Evolutionary conservation across 2,329 filamentous ascomycete species (phyloP), one percentile per base, ranked within the genome.

Genomic region (Immersiporthe knoxdaviesiana): DNA sequence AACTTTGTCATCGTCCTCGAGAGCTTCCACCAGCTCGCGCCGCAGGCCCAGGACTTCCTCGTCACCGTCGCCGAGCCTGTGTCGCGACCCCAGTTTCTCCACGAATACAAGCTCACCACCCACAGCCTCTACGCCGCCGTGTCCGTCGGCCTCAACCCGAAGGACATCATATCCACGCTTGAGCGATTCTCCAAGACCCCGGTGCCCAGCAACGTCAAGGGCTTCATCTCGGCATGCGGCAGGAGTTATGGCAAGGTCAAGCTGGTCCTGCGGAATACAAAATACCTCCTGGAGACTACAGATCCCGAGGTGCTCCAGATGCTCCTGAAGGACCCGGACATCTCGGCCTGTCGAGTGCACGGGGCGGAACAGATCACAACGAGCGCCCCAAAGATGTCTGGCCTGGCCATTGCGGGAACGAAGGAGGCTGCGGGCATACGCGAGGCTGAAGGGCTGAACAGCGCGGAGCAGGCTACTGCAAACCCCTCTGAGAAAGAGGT

Each of bases 101-200:
- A 97, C 82, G 94, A 97, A 80, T 97, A 97, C 79, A 88, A 91
- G 67, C 87, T 97, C 74, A 97, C 93, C 4, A 90, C 92, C 37
- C 93, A 97, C 80, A 97, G 93, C 80, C 84, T 97, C 65, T 97
- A 97, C 80, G 94, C 94, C 61, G 94, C 94, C 60, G 92, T 97
- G 2, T 97, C 94, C 11, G 93, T 97, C 69, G 94, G 94, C 24
- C 82, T 97, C 71, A 90, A 92, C 66, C 92, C 93, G 37, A 85
- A 91, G 65, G 94, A 97, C 78, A 97, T 97, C 71, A 92, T 97
- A 74, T 90, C 90, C 72, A 92, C 93, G 56, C 84, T 97, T 64
- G 92, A 97, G 74, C 88, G 90, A 50, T 90, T 97, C 73, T 94
- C 93, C 27, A 97, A 97, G 81, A 95, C 91, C 3, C 90, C 91